Conservation (phyloP, 208 protist species). For the Novymonas esmeraldas region DNA sequence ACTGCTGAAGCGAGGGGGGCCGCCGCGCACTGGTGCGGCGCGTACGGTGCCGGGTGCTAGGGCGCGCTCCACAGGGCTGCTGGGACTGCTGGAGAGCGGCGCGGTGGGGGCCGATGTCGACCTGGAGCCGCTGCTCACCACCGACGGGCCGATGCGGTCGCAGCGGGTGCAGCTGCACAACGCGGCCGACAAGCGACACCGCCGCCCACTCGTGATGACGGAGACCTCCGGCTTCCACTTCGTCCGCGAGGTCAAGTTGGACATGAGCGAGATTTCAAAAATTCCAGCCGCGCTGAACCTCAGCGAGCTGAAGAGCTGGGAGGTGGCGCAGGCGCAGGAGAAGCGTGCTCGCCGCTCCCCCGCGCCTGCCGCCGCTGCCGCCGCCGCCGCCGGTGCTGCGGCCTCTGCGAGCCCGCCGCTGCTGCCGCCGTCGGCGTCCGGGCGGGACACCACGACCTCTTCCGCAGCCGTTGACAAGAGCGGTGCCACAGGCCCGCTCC, state of each 20-base stretch:
- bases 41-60: neutral
- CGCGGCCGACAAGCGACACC: constrained; percentile 3
- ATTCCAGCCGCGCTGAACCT: constrained; percentile 79
- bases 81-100: constrained; percentile 53
- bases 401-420: neutral
- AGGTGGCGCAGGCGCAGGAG: constrained; percentile 46
- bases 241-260: constrained; percentile 70
- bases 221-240: constrained; percentile 57
- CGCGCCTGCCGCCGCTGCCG: constrained; percentile 1
- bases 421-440: neutral
- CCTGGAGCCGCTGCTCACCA: constrained; percentile 65
- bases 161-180: constrained; percentile 41
- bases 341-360: constrained; percentile 8
- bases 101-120: constrained; percentile 48
- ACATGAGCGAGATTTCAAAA: constrained; percentile 71
- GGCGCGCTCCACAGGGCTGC: constrained; percentile 23
- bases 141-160: constrained; percentile 60
- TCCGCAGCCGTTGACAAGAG: neutral
- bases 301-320: constrained; percentile 75
- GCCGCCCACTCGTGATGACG: constrained; percentile 59
- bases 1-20: neutral
- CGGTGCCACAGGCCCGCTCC: neutral
- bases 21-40: constrained; percentile 6
- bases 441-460: neutral
- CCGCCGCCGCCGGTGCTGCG: constrained; percentile 1